phyloP scores from a whole-genome alignment of 2,329 filamentous ascomycete genomes.

The Microsporum canis region DNA sequence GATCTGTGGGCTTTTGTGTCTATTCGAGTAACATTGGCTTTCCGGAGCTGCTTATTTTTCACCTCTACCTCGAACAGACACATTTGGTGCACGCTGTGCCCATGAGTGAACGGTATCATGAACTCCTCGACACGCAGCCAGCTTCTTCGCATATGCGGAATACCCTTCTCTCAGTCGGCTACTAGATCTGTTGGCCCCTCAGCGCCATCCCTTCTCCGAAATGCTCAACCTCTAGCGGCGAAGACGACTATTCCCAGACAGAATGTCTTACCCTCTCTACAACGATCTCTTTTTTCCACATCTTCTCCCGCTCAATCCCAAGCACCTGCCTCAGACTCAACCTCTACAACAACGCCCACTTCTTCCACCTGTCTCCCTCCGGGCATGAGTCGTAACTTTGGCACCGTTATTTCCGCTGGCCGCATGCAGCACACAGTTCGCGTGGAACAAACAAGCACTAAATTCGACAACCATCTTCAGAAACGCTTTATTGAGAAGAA shows the following conservation, averaged over 20 bases:
- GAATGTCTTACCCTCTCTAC: neutral
- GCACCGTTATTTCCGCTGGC: slow-evolving; percentile 33
- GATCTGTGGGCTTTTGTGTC: neutral
- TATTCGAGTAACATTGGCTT: neutral
- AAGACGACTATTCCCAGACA: neutral
- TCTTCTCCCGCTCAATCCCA: neutral
- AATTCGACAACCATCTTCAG: slow-evolving; percentile 28
- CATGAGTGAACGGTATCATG: neutral
- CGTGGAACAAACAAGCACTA: slow-evolving; percentile 25
- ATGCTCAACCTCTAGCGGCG: neutral
- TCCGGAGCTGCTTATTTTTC: neutral
- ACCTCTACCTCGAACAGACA: neutral
- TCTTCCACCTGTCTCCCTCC: slow-evolving; percentile 8
- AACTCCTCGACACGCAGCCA: slow-evolving; percentile 1
- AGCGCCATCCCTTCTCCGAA: neutral
- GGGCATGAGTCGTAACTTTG: slow-evolving; percentile 20
- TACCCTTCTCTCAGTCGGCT: neutral
- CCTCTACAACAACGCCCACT: neutral
- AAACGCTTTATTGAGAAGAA: slow-evolving; percentile 29
- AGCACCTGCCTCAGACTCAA: neutral
- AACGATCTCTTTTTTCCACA: neutral
- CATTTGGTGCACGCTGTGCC: neutral
- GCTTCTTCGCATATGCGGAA: neutral
- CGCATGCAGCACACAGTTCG: slow-evolving; percentile 33
- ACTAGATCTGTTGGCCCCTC: neutral